Evolutionary conservation across 345 rosid genomes (phyloP).

Genomic region (Raphanus raphanistrum): DNA sequence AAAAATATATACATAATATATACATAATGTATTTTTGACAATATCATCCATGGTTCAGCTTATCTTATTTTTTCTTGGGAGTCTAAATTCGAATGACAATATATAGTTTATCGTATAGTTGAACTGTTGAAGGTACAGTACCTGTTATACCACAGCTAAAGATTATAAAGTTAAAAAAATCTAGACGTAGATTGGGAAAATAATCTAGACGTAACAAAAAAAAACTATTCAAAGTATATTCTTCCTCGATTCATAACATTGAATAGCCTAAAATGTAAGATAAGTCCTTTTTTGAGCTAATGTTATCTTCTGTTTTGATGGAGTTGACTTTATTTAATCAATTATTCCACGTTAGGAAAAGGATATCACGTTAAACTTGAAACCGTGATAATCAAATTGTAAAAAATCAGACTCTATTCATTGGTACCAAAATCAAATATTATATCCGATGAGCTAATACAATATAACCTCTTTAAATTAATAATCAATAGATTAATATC

Average conservation of each 20-base stretch:
- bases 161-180: not conserved
- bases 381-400: not conserved
- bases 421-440: not conserved
- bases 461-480: too few species aligned
- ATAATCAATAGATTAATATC: too few species aligned
- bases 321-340: not conserved
- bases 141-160: not conserved
- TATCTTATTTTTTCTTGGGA: slow-evolving; percentile 30
- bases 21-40: not conserved
- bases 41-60: slow-evolving; percentile 27
- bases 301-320: not conserved
- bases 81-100: slow-evolving; percentile 10
- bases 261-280: not conserved
- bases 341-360: not conserved
- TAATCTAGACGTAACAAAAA: not conserved
- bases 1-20: not conserved
- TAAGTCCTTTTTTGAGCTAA: too few species aligned
- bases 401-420: not conserved
- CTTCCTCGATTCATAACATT: not conserved
- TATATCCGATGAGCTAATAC: too few species aligned
- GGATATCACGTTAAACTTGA: not conserved
- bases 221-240: not conserved
- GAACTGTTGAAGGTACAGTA: not conserved
- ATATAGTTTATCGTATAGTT: not conserved
- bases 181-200: not conserved